Percentiles rank a stretch among this genome's conserved stretches.
Conservation (phyloP, 441 rosid species). For the Monsonia emarginata region DNA sequence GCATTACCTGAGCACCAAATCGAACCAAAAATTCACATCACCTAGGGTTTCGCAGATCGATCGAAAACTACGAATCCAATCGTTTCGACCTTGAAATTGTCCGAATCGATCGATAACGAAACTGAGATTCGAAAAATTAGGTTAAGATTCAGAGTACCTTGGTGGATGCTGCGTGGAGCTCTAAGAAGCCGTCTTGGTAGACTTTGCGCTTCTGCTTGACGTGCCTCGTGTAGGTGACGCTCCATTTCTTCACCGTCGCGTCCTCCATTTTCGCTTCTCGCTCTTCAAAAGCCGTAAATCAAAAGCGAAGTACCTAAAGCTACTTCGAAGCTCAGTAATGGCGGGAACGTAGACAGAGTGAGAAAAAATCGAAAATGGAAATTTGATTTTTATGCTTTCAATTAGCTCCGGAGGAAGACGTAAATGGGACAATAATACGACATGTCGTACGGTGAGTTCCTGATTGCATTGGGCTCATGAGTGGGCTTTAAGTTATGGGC, state of each 20-base stretch:
- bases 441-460: background rate
- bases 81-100: background rate
- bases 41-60: background rate
- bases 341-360: slow-evolving; percentile 1
- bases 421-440: no score
- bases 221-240: slow-evolving; percentile 70
- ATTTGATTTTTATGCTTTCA: background rate
- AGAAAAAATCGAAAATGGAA: background rate
- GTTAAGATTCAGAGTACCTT: slow-evolving; percentile 29
- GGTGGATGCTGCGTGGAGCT: slow-evolving; percentile 33
- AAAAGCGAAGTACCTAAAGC: background rate
- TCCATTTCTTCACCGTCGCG: slow-evolving; percentile 47
- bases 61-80: background rate
- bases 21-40: slow-evolving; percentile 7
- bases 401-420: no score
- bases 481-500: background rate
- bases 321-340: background rate
- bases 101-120: background rate
- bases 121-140: background rate
- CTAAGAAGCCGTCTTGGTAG: slow-evolving; percentile 70
- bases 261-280: slow-evolving; percentile 24
- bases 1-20: slow-evolving; percentile 37
- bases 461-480: background rate
- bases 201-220: slow-evolving; percentile 70
- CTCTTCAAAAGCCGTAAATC: background rate